phyloP scores from a whole-genome alignment of 1,284 basidiomycete species.

The Pseudomicrostroma phylloplanum region DNA sequence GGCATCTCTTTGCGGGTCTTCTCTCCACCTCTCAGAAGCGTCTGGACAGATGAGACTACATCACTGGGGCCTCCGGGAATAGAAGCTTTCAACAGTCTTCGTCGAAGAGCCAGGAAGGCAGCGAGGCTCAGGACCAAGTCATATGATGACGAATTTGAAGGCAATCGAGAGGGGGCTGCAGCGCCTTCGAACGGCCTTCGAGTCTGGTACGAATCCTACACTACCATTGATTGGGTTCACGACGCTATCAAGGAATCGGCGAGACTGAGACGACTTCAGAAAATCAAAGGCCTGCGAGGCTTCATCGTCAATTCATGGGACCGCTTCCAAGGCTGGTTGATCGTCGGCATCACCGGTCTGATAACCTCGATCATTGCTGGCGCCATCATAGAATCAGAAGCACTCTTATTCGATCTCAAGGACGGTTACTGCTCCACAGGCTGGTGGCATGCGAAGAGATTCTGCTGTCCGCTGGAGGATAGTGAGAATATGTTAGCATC shows the following conservation, averaged over 20 bases:
- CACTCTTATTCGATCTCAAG: slow-evolving; percentile 87
- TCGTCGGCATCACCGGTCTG: slow-evolving; percentile 65
- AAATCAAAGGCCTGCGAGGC: slow-evolving; percentile 58
- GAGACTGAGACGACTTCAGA: slow-evolving; percentile 45
- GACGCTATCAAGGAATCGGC: slow-evolving; percentile 52
- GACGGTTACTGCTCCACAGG: slow-evolving; percentile 72
- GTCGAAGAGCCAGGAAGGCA: background rate
- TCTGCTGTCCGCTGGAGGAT: slow-evolving; percentile 62
- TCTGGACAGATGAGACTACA: no score
- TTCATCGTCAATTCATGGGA: slow-evolving; percentile 67
- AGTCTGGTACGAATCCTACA: slow-evolving; percentile 44
- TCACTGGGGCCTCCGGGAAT: no score
- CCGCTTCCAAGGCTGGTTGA: slow-evolving; percentile 72
- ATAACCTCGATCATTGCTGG: slow-evolving; percentile 62
- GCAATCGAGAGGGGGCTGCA: background rate
- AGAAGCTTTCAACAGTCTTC: background rate
- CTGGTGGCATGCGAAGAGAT: slow-evolving; percentile 71
- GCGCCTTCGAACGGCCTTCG: slow-evolving; percentile 25
- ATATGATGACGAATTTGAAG: background rate
- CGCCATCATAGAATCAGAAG: slow-evolving; percentile 76
- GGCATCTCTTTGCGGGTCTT: no score
- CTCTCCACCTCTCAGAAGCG: no score
- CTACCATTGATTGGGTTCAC: slow-evolving; percentile 52
- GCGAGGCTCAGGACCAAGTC: background rate
- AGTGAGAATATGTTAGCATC: slow-evolving; percentile 21